These are phyloP conservation scores for Chaetomium globosum DNA, from an alignment of 2,329 filamentous ascomycete genomes.

Conservation along the genomic window DNA sequence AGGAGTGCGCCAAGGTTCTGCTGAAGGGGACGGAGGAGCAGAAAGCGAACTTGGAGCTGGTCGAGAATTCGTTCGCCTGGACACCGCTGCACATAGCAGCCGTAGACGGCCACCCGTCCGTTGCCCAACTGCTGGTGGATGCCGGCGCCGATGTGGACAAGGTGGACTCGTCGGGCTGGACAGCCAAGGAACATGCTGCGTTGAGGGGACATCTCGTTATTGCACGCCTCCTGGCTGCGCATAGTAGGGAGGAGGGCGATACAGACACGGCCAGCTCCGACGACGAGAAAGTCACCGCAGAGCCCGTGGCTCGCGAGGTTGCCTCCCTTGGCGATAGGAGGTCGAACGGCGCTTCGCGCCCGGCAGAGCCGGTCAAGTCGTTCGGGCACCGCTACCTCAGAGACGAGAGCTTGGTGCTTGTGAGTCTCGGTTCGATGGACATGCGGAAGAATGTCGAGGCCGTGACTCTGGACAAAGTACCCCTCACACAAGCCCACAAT, in stretches of 20 bases:
- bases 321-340: constrained; percentile 65
- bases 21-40: constrained; percentile 70
- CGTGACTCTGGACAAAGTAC: constrained; percentile 85
- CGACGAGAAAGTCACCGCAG: constrained; percentile 37
- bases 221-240: constrained; percentile 66
- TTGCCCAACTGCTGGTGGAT: constrained; percentile 76
- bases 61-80: constrained; percentile 87
- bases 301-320: constrained; percentile 51
- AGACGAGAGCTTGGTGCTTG: constrained; percentile 83
- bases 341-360: constrained; percentile 55
- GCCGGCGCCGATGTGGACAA: constrained; percentile 75
- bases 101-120: constrained; percentile 78
- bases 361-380: constrained; percentile 81
- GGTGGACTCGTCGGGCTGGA: constrained; percentile 88
- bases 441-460: constrained; percentile 78
- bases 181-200: constrained; percentile 87
- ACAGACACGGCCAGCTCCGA: constrained; percentile 41
- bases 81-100: constrained; percentile 92
- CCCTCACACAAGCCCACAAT: constrained; percentile 81
- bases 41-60: constrained; percentile 73
- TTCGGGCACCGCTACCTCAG: constrained; percentile 96
- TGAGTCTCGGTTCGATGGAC: constrained; percentile 94
- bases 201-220: constrained; percentile 85
- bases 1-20: constrained; percentile 75
- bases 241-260: constrained; percentile 45